phyloP scores from a whole-genome alignment of 2,329 filamentous ascomycete genomes.

The Pseudogymnoascus sp. region DNA sequence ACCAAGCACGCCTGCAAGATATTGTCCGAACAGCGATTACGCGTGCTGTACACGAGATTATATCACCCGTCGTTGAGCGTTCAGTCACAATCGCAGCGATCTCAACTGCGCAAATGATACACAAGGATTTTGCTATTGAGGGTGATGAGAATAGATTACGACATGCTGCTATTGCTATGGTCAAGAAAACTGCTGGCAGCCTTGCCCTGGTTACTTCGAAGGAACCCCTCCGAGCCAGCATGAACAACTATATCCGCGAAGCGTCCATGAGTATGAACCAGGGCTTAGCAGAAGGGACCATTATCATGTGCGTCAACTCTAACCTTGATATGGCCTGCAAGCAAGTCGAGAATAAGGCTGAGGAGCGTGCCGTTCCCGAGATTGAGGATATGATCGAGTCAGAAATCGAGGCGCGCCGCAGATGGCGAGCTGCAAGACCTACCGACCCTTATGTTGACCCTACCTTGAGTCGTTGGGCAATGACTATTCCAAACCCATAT shows the following conservation, averaged over 20 bases:
- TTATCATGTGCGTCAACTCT: slow-evolving; percentile 97
- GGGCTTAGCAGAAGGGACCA: slow-evolving; percentile 84
- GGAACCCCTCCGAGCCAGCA: slow-evolving; percentile 90
- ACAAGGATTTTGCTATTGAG: slow-evolving; percentile 94
- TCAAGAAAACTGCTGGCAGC: slow-evolving; percentile 87
- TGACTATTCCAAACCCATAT: slow-evolving; percentile 89
- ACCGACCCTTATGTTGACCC: slow-evolving; percentile 80
- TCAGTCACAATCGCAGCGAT: slow-evolving; percentile 98
- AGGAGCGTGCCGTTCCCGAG: slow-evolving; percentile 85
- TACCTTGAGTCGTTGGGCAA: slow-evolving; percentile 79
- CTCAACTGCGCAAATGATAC: slow-evolving; percentile 88
- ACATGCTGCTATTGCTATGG: slow-evolving; percentile 84
- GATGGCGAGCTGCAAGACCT: slow-evolving; percentile 66
- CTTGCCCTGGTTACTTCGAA: slow-evolving; percentile 97
- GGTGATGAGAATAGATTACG: slow-evolving; percentile 81
- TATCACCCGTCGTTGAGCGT: slow-evolving; percentile 91
- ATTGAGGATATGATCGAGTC: slow-evolving; percentile 88
- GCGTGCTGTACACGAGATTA: slow-evolving; percentile 89
- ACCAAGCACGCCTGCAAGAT: slow-evolving; percentile 57
- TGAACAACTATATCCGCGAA: slow-evolving; percentile 88
- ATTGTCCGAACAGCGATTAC: slow-evolving; percentile 84
- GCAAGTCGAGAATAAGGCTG: slow-evolving; percentile 91
- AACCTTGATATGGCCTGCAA: slow-evolving; percentile 90
- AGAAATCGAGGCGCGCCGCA: slow-evolving; percentile 69
- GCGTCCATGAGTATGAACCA: slow-evolving; percentile 60